Evolutionary conservation across 2,329 filamentous ascomycete species (phyloP), one percentile per base, ranked within the genome.

Genomic region (Ascomycota sp.): DNA sequence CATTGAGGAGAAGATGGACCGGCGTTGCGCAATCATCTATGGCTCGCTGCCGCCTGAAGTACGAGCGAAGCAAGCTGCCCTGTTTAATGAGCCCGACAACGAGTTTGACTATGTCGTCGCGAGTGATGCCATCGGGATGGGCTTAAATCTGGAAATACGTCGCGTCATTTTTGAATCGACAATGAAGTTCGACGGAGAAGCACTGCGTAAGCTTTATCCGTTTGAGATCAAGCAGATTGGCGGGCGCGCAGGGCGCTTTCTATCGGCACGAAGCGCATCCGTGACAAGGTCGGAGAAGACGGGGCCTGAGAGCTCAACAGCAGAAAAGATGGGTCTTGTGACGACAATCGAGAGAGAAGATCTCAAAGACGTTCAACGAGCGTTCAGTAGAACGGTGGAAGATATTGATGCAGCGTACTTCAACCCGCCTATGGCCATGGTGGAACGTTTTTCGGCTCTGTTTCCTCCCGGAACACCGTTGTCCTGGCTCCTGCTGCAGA

Each of bases 61-160:
- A 25, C 70, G 89, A 36, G 82, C 83, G 3, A 74, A 86, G 45
- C 89, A 98, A 54, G 89, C 89, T 1, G 71, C 72, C 11, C 61
- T 95, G 0, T 98, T 98, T 61, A 98, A 98, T 45, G 80, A 95
- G 38, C 85, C 83, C 0, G 54, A 92, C 46, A 98, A 91, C 47
- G 85, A 94, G 35, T 98, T 94, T 46, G 89, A 98, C 47, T 91
- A 74, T 41, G 61, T 98, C 5, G 85, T 89, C 19, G 89, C 91
- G 7, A 94, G 82, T 41, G 83, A 94, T 52, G 89, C 89, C 28
- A 86, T 98, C 36, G 89, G 89, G 23, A 95, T 98, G 86, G 89
- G 91, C 1, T 58, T 98, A 15, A 98, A 98, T 44, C 55, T 98
- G 48, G 83, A 73, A 52, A 82, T 94, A 47, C 89, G 83, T 46